Evolutionary conservation across 2,329 filamentous ascomycete species (phyloP).

Genomic region (Fusarium sp.): DNA sequence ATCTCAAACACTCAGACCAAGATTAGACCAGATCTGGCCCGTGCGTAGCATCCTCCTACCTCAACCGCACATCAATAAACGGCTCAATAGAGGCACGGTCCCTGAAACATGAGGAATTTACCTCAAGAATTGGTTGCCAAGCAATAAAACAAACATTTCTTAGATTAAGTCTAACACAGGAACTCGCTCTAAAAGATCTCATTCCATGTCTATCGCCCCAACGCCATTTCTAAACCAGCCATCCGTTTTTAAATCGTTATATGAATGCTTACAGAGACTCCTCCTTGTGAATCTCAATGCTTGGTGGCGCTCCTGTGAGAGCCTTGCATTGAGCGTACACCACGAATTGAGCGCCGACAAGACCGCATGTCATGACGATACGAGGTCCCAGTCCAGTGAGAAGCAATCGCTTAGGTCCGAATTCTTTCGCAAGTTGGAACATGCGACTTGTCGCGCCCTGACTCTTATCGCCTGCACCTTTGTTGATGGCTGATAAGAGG

Average conservation of each 20-base stretch:
- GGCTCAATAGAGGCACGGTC: conserved; percentile 28
- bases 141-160: not conserved
- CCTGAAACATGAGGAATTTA: conserved; percentile 10
- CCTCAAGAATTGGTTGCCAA: conserved; percentile 1
- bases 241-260: not conserved
- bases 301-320: conserved; percentile 62
- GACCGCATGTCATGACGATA: conserved; percentile 64
- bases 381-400: conserved; percentile 62
- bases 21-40: conserved; percentile 20
- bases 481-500: conserved; percentile 66
- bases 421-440: conserved; percentile 64
- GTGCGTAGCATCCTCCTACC: conserved; percentile 9
- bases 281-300: conserved; percentile 67
- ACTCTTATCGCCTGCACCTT: conserved; percentile 61
- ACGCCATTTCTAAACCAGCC: conserved; percentile 16
- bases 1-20: conserved; percentile 14
- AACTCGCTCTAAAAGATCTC: conserved; percentile 20
- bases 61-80: conserved; percentile 28
- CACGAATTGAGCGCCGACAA: conserved; percentile 66
- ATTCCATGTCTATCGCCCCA: conserved; percentile 13
- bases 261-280: conserved; percentile 37
- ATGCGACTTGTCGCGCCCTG: conserved; percentile 63
- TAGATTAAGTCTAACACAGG: conserved; percentile 1
- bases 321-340: conserved; percentile 67
- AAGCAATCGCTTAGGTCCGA: conserved; percentile 61